Evolutionary conservation across 768 basidiomycete genomes (phyloP), one percentile per base, ranked within the genome.

Genomic region (Russula lepida): DNA sequence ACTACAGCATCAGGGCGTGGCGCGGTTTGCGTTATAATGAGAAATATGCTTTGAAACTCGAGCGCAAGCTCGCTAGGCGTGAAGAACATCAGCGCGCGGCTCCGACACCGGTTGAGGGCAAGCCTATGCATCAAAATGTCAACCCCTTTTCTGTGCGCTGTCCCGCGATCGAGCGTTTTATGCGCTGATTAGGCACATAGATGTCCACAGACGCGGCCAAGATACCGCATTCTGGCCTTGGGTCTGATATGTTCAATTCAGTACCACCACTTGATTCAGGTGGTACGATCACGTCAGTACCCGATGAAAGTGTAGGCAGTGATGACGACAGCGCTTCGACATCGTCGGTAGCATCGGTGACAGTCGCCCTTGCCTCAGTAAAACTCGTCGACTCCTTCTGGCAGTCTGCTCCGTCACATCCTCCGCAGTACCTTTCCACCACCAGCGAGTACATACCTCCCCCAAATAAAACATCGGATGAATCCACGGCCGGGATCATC

Each of bases 1-100:
- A 66, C 35, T 61, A n/a, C 68, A 94, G 91, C 68, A 75, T 93
- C 54, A 84, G 92, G 23, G 92, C 88, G 32, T 94, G 87, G 84
- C 79, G 92, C 60, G 86, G 84, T 8, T 69, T 92, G 51, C 79
- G 85, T 30, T 82, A 78, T 66, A 92, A 94, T 69, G 78, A 81
- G 56, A 77, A 76, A 56, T 94, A 91, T 69, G 93, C 92, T 12
- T 77, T 76, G 32, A 88, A 89, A 68, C 77, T 93, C 1, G 79
- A 84, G 68, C 76, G 76, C 64, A 85, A 84, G 68, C 73, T 76
- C 6, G 75, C 74, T 13, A 73, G 62, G 46, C 77, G 76, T 61
- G 70, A 69, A 49, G 74, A 73, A 59, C 72, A 74, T 53, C 68
- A 70, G 53, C 74, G 75, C 51, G 74, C 72, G 54, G 60, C 70